phyloP scores from a whole-genome alignment of 768 basidiomycete species.

The Rhizopogon sp. region DNA sequence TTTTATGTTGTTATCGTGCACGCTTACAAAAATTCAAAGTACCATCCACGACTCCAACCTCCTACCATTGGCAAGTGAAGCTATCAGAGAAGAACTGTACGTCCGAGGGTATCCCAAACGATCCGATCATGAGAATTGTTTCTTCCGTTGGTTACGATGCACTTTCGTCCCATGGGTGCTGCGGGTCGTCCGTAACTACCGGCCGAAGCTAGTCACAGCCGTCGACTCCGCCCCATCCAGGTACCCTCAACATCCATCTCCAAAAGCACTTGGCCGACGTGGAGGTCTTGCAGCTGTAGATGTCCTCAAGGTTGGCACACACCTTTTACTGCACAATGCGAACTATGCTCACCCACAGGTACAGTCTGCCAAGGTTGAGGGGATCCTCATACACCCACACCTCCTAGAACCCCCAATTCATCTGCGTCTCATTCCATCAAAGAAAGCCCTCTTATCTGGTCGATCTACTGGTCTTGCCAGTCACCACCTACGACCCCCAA shows the following conservation, averaged over 20 bases:
- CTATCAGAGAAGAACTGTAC: conserved; percentile 24
- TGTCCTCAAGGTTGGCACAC: conserved; percentile 4
- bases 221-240: background rate
- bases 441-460: conserved; percentile 4
- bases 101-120: conserved; percentile 20
- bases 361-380: background rate
- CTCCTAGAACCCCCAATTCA: background rate
- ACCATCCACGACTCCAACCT: conserved; percentile 9
- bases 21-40: background rate
- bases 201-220: background rate
- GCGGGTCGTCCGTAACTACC: background rate
- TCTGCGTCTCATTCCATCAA: conserved; percentile 1
- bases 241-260: conserved; percentile 3
- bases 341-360: background rate
- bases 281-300: conserved; percentile 14
- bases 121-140: conserved; percentile 2
- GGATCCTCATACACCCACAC: background rate
- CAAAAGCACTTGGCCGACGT: conserved; percentile 14
- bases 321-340: too few relatives aligned
- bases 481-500: conserved; percentile 4
- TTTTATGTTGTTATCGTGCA: background rate
- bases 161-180: background rate
- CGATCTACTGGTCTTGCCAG: conserved; percentile 8
- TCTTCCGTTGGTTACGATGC: too few relatives aligned
- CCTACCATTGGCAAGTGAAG: conserved; percentile 22